Evolutionary conservation across 441 rosid genomes (phyloP).

Genomic region (Pelargonium hybrid): DNA sequence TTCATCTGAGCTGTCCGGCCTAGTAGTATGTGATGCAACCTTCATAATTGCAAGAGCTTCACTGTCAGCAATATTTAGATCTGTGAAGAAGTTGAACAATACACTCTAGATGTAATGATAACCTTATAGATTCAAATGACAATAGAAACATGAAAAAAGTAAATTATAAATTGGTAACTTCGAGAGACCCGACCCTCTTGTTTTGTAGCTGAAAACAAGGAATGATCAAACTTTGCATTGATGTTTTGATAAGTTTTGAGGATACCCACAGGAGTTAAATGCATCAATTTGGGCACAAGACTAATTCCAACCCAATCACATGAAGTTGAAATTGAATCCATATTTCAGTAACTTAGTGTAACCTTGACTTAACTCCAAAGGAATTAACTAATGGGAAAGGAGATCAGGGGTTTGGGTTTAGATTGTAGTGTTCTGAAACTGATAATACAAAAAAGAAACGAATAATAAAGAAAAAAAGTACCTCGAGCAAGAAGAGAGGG

Average conservation of each 20-base stretch:
- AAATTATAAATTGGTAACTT: neutral
- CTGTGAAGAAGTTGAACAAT: conserved; percentile 23
- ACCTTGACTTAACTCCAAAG: neutral
- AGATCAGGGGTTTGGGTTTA: neutral
- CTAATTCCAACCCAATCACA: neutral
- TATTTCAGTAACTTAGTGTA: neutral
- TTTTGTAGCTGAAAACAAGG: neutral
- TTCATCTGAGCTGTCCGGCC: conserved; percentile 20
- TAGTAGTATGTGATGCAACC: conserved; percentile 29
- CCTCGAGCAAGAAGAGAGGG: conserved; percentile 55
- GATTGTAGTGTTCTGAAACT: no score
- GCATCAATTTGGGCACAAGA: neutral
- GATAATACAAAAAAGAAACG: no score
- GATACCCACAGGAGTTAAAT: neutral
- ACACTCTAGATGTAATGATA: neutral
- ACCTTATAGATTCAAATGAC: no score
- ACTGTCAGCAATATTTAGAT: conserved; percentile 38
- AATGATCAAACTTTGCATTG: neutral
- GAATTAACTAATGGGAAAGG: neutral
- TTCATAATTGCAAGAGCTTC: conserved; percentile 57
- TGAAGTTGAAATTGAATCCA: neutral
- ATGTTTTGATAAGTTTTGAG: neutral
- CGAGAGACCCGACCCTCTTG: neutral
- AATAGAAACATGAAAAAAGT: no score
- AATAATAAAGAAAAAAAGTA: conserved; percentile 8